Evolutionary conservation across 176 grass and related monocot species (phyloP).

Genomic region (Hyparrhenia diplandra): DNA sequence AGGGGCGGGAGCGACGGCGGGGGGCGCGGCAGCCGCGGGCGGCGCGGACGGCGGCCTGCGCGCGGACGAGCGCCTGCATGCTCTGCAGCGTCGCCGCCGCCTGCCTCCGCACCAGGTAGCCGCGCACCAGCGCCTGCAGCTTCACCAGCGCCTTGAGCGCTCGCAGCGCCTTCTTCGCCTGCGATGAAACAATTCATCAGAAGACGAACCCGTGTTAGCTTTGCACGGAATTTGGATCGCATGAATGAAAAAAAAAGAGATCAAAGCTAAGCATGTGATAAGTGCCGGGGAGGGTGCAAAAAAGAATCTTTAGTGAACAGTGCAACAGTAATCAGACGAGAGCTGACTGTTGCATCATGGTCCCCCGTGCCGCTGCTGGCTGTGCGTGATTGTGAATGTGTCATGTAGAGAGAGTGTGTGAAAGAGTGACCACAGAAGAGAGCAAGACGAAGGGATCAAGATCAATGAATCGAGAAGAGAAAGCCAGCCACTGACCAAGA

Average conservation of each 20-base stretch:
- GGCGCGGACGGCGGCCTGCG: constrained; percentile 70
- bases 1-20: constrained; percentile 33
- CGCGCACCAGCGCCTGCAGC: constrained; percentile 83
- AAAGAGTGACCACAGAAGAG: background rate
- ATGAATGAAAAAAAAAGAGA: too few species aligned
- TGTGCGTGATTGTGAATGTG: background rate
- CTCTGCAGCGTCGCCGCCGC: constrained; percentile 74
- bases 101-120: constrained; percentile 83
- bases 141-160: constrained; percentile 93
- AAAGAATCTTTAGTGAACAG: constrained; percentile 3
- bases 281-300: background rate
- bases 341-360: background rate
- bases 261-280: background rate
- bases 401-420: background rate
- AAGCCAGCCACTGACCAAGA: constrained; percentile 40
- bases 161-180: constrained; percentile 88
- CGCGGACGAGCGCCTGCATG: constrained; percentile 91
- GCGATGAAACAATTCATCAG: background rate
- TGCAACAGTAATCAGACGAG: background rate
- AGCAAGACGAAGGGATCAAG: background rate
- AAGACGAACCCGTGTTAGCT: background rate
- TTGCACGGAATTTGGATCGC: background rate
- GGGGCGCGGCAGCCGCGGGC: constrained; percentile 36
- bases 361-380: too few species aligned
- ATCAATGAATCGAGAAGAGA: background rate